Conservation (phyloP, 2,329 filamentous ascomycete species). For the Sporothrix sp. region DNA sequence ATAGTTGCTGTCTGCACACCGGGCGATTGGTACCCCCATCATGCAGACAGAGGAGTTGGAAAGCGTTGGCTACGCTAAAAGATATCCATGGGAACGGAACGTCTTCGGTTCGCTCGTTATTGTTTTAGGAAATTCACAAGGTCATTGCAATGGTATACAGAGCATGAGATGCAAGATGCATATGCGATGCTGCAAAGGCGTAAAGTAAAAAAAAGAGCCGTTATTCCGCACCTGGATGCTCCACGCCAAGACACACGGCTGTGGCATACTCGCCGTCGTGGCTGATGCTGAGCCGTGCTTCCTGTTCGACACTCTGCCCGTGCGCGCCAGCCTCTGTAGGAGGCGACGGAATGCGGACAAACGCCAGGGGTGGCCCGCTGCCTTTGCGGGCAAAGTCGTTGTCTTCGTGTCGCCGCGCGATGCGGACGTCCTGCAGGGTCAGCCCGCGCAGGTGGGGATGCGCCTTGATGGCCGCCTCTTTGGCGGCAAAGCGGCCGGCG, state of each 20-base stretch:
- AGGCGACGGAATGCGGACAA: slow-evolving; percentile 28
- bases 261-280: slow-evolving; percentile 79
- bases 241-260: slow-evolving; percentile 51
- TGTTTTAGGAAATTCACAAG: slow-evolving; percentile 5
- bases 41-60: slow-evolving; percentile 8
- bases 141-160: no score
- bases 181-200: no score
- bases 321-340: not conserved
- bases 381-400: not conserved
- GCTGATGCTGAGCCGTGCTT: slow-evolving; percentile 69
- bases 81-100: slow-evolving; percentile 17
- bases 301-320: slow-evolving; percentile 30
- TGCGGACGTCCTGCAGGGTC: slow-evolving; percentile 51
- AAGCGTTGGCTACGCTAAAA: slow-evolving; percentile 1
- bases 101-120: slow-evolving; percentile 12
- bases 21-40: no score
- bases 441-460: slow-evolving; percentile 45
- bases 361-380: slow-evolving; percentile 34
- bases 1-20: no score
- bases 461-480: slow-evolving; percentile 67
- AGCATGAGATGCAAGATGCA: not conserved
- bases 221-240: no score
- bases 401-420: slow-evolving; percentile 21
- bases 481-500: slow-evolving; percentile 53
- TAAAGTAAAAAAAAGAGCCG: no score